A percentile compares a stretch with the other conserved stretches of the same genome.
Evolutionary conservation across 2,329 filamentous ascomycete genomes (phyloP).

Genomic region (Ophiosphaerella narmari): DNA sequence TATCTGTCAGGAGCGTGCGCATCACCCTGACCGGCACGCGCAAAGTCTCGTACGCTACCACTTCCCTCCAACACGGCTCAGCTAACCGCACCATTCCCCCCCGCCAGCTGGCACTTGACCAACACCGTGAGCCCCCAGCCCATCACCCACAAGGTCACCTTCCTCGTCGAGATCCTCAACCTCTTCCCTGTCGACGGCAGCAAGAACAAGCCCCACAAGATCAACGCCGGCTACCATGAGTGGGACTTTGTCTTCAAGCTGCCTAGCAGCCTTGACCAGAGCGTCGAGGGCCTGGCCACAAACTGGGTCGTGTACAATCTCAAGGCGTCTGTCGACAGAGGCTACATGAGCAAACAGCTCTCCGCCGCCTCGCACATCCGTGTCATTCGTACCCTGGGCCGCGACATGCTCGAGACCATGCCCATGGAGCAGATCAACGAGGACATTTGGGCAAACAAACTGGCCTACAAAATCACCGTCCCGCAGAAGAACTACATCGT

Average conservation of each 20-base stretch:
- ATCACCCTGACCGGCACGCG: slow-evolving; percentile 54
- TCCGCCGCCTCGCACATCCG: slow-evolving; percentile 70
- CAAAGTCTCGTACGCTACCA: slow-evolving; percentile 50
- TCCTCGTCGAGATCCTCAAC: slow-evolving; percentile 51
- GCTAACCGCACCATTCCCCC: slow-evolving; percentile 14
- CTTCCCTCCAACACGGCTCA: background rate
- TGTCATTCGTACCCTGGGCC: slow-evolving; percentile 54
- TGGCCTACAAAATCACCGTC: slow-evolving; percentile 92
- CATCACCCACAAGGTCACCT: slow-evolving; percentile 53
- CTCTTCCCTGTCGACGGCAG: slow-evolving; percentile 50
- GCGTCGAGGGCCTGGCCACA: slow-evolving; percentile 84
- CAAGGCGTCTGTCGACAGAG: slow-evolving; percentile 84
- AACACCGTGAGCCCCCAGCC: slow-evolving; percentile 49
- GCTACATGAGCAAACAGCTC: slow-evolving; percentile 87
- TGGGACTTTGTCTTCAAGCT: slow-evolving; percentile 57
- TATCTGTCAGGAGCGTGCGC: slow-evolving; percentile 53
- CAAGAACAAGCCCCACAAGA: slow-evolving; percentile 51
- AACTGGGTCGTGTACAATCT: slow-evolving; percentile 88
- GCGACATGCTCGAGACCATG: slow-evolving; percentile 71
- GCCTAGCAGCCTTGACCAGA: slow-evolving; percentile 67
- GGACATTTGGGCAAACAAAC: slow-evolving; percentile 97
- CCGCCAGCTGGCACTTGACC: slow-evolving; percentile 41
- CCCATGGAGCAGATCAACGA: slow-evolving; percentile 70
- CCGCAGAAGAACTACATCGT: slow-evolving; percentile 95
- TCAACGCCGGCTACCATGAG: slow-evolving; percentile 55